Conservation (phyloP, 352 stramenopile genomes). For the Globisporangium cystogenes region DNA sequence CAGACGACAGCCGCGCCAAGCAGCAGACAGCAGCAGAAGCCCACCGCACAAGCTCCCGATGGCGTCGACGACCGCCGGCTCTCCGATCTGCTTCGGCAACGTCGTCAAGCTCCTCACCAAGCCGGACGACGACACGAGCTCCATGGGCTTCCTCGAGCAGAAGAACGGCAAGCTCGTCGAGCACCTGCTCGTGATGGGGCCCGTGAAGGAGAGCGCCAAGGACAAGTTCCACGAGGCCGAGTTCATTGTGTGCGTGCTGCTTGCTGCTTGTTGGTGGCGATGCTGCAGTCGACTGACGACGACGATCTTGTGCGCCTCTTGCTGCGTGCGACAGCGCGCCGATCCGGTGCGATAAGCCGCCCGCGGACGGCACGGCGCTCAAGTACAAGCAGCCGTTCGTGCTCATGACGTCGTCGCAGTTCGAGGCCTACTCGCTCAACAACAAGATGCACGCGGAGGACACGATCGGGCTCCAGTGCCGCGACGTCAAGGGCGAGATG, state of each 20-base stretch:
- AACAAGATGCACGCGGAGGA: conserved; percentile 66
- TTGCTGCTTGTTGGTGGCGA: neutral
- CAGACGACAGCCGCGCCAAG: neutral
- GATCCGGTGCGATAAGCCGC: conserved; percentile 45
- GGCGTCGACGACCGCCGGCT: conserved; percentile 4
- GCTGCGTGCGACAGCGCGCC: conserved; percentile 18
- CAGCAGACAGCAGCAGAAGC: no score
- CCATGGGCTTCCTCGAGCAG: conserved; percentile 50
- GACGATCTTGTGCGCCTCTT: neutral
- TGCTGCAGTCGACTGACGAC: neutral
- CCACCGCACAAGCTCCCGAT: conserved; percentile 22
- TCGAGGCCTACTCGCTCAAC: conserved; percentile 65
- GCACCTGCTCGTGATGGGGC: conserved; percentile 47
- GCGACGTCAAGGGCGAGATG: conserved; percentile 64
- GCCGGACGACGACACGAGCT: conserved; percentile 12
- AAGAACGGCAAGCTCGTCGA: conserved; percentile 28
- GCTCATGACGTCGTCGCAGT: conserved; percentile 50
- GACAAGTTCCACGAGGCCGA: conserved; percentile 45
- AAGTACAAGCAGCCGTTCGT: conserved; percentile 69
- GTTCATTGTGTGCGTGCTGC: conserved; percentile 57
- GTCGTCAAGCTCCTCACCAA: conserved; percentile 42
- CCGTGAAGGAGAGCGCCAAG: conserved; percentile 34
- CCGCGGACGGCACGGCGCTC: conserved; percentile 34
- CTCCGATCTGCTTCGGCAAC: conserved; percentile 43
- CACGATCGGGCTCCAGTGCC: conserved; percentile 44